phyloP scores from a whole-genome alignment of 2,329 filamentous ascomycete species.

The Diplodia intermedia region DNA sequence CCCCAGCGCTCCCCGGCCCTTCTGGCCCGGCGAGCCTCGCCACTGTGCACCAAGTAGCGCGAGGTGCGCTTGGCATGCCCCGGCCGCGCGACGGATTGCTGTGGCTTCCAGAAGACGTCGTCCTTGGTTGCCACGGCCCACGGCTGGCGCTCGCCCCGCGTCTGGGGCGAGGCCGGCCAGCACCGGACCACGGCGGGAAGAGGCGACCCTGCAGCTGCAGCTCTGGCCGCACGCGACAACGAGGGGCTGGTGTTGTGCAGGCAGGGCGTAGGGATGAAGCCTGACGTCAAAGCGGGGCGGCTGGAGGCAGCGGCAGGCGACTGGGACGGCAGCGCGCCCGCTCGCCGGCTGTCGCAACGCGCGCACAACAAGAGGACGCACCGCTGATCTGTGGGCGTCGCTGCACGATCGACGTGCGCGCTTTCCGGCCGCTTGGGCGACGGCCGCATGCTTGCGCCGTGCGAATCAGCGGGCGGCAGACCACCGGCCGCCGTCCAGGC shows the following conservation, averaged over 20 bases:
- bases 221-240: background rate
- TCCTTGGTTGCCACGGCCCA: too few species aligned
- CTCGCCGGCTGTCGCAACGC: too few species aligned
- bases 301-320: background rate
- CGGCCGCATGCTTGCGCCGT: background rate
- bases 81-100: too few species aligned
- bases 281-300: constrained; percentile 14
- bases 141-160: too few species aligned
- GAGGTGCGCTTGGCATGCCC: too few species aligned
- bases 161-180: too few species aligned
- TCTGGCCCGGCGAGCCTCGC: too few species aligned
- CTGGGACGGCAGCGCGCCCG: too few species aligned
- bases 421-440: constrained; percentile 16
- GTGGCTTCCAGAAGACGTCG: too few species aligned
- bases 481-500: background rate
- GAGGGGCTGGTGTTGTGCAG: background rate
- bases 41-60: too few species aligned
- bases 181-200: background rate
- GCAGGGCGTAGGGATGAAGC: background rate
- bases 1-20: too few species aligned
- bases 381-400: background rate
- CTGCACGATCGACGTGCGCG: constrained; percentile 14
- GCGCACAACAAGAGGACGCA: background rate
- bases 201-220: background rate
- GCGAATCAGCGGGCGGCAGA: constrained; percentile 3